A percentile compares a stretch with the other conserved stretches of the same genome.
These are phyloP conservation scores for Plasmodium cynomolgi DNA, from an alignment of 169 alveolate species.

Conservation along the genomic window DNA sequence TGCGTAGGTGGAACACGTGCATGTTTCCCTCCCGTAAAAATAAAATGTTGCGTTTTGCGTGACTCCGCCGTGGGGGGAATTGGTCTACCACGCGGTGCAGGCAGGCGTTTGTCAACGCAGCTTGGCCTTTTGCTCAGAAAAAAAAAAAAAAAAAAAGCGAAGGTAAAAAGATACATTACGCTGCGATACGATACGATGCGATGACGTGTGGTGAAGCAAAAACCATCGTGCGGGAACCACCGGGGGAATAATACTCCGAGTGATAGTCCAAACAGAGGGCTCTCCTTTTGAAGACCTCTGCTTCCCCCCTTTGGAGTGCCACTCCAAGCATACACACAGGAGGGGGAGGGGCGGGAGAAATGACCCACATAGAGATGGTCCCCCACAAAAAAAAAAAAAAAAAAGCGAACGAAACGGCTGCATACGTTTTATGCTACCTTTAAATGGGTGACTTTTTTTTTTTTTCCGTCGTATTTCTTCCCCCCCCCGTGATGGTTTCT, in stretches of 20 bases:
- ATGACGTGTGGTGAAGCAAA: neutral
- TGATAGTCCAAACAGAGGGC: neutral
- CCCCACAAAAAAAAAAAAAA: neutral
- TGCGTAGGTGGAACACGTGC: neutral
- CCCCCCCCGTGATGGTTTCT: neutral
- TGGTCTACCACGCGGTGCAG: neutral
- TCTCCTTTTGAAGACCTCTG: neutral
- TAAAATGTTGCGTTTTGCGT: neutral
- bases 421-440: neutral
- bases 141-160: neutral
- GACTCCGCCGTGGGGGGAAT: neutral
- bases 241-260: neutral
- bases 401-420: neutral
- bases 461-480: neutral
- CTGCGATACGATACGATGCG: neutral
- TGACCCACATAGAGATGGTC: neutral
- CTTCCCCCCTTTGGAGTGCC: neutral
- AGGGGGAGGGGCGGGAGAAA: neutral
- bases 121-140: neutral
- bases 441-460: neutral
- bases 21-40: neutral
- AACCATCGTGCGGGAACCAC: neutral
- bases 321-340: neutral
- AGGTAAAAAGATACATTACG: neutral
- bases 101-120: neutral